Evolutionary conservation across 306 rosid genomes (phyloP).

Genomic region (Inga laurina): DNA sequence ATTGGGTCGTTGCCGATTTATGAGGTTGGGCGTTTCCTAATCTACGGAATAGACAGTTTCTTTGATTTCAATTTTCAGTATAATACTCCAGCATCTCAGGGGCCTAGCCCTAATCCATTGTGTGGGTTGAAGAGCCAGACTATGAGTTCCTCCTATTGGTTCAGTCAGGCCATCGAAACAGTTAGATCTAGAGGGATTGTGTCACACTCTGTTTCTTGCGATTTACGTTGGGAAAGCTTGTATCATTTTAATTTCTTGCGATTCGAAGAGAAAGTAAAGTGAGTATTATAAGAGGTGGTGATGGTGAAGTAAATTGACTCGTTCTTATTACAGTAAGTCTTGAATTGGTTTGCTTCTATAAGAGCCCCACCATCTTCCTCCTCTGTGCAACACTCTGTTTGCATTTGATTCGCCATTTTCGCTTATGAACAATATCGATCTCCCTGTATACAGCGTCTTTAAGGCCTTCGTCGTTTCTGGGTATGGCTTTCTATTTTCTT

Average conservation of each 20-base stretch:
- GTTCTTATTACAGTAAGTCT: not conserved
- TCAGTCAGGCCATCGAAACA: too few relatives aligned
- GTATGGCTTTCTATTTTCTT: not conserved
- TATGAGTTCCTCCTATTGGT: too few relatives aligned
- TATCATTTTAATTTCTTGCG: not conserved
- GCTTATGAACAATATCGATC: not conserved
- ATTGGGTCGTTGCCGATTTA: too few relatives aligned
- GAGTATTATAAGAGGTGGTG: not conserved
- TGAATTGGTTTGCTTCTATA: not conserved
- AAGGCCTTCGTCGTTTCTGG: slow-evolving; percentile 3
- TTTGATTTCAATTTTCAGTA: too few relatives aligned
- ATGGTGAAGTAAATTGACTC: not conserved
- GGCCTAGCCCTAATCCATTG: too few relatives aligned
- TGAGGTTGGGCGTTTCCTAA: too few relatives aligned
- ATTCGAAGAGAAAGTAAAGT: not conserved
- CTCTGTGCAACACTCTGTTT: not conserved
- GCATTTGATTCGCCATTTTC: not conserved
- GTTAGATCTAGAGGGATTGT: too few relatives aligned
- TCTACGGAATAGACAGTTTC: too few relatives aligned
- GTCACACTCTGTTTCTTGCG: too few relatives aligned
- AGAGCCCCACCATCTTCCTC: not conserved
- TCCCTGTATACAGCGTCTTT: not conserved
- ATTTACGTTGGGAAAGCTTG: too few relatives aligned
- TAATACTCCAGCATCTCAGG: too few relatives aligned
- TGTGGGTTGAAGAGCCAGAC: too few relatives aligned